These are phyloP conservation scores for Tulasnella sp. DNA, from an alignment of 768 basidiomycete genomes.

Conservation along the genomic window DNA sequence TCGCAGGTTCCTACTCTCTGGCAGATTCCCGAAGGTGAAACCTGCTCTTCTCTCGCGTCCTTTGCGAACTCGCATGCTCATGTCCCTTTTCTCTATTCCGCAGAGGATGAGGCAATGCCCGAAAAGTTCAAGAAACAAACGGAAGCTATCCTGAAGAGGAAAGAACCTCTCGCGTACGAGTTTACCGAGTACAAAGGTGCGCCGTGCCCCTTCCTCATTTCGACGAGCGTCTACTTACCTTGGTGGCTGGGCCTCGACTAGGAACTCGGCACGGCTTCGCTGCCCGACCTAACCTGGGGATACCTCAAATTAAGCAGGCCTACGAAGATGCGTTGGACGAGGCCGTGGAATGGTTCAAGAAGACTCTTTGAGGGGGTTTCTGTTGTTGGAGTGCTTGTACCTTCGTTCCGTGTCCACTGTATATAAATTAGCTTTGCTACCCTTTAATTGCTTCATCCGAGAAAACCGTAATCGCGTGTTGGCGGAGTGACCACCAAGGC, in stretches of 20 bases:
- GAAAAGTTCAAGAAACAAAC: constrained; percentile 28
- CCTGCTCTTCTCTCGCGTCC: not conserved
- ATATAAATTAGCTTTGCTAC: too few relatives aligned
- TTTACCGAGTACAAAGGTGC: constrained; percentile 35
- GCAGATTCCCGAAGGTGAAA: constrained; percentile 36
- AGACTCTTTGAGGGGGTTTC: constrained; percentile 29
- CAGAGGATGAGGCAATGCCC: constrained; percentile 33
- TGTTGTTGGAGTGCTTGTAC: not conserved
- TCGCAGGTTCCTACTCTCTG: constrained; percentile 30
- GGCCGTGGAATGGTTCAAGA: constrained; percentile 38
- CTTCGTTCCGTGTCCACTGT: not conserved
- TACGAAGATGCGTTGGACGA: constrained; percentile 42
- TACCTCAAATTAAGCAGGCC: constrained; percentile 38
- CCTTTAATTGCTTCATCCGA: not conserved
- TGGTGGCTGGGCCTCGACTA: constrained; percentile 25
- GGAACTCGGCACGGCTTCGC: constrained; percentile 47
- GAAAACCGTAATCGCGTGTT: too few relatives aligned
- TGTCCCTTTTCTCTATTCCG: not conserved
- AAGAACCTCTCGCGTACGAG: constrained; percentile 31
- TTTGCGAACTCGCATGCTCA: too few relatives aligned
- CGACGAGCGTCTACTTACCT: not conserved
- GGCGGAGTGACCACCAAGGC: too few relatives aligned
- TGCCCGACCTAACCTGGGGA: constrained; percentile 38
- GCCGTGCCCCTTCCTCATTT: not conserved
- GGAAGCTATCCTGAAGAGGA: constrained; percentile 29